Evolutionary conservation across 148 eudicot species (phyloP).

Genomic region (Silene latifolia): DNA sequence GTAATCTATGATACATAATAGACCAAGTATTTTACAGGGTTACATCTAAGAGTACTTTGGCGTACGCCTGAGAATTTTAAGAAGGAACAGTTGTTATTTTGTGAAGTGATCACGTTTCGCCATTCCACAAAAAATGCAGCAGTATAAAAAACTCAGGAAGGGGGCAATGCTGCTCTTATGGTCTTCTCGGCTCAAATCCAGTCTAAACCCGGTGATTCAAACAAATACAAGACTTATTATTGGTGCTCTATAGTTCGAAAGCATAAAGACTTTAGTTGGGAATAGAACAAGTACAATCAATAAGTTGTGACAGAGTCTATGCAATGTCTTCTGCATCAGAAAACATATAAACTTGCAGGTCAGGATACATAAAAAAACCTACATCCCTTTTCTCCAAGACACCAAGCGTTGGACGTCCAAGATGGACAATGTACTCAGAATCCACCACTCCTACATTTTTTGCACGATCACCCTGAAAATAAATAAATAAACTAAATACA

Average conservation of each 20-base stretch:
- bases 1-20: not conserved
- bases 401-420: conserved; percentile 83
- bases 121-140: too few relatives aligned
- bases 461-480: conserved; percentile 71
- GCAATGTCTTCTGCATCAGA: too few relatives aligned
- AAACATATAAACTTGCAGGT: too few relatives aligned
- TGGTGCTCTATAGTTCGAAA: not conserved
- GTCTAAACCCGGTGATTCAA: too few relatives aligned
- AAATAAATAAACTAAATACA: not conserved
- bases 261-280: not conserved
- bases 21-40: not conserved
- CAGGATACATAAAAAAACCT: not conserved
- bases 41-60: not conserved
- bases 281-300: not conserved
- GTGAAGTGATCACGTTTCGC: too few relatives aligned
- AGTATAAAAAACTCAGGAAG: not conserved
- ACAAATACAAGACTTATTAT: too few relatives aligned
- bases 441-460: conserved; percentile 89
- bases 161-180: too few relatives aligned
- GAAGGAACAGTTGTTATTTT: too few relatives aligned
- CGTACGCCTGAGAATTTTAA: too few relatives aligned
- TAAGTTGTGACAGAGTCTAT: not conserved
- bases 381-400: conserved; percentile 35
- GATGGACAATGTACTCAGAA: conserved; percentile 74
- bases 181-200: too few relatives aligned